Conservation (phyloP, 108 stramenopile species). For the Epithemia pelagica region DNA sequence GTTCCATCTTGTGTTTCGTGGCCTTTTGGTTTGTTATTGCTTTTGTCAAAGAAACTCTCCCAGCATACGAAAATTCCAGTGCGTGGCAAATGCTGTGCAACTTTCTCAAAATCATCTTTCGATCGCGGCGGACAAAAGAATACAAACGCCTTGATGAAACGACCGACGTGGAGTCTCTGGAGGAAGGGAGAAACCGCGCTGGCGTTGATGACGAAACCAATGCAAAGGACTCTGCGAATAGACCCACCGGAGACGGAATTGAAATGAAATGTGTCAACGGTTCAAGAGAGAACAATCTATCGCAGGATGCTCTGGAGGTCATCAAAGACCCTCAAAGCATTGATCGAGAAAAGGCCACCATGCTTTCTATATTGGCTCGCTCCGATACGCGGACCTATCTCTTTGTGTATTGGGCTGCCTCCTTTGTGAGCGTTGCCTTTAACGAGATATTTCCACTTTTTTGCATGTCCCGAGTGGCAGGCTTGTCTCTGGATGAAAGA, state of each 20-base stretch:
- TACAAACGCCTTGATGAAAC: background rate
- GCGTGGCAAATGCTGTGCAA: background rate
- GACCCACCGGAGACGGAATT: background rate
- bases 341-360: background rate
- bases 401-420: slow-evolving; percentile 41
- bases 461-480: slow-evolving; percentile 47
- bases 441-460: slow-evolving; percentile 64
- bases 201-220: background rate
- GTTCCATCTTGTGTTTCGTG: slow-evolving; percentile 29
- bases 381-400: background rate
- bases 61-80: slow-evolving; percentile 7
- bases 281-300: background rate
- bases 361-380: background rate
- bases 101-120: background rate
- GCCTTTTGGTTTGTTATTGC: slow-evolving; percentile 11
- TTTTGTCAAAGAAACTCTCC: slow-evolving; percentile 50
- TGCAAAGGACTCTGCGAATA: background rate
- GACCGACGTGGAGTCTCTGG: background rate
- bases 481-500: slow-evolving; percentile 47
- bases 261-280: background rate
- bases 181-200: too few relatives aligned
- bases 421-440: slow-evolving; percentile 34
- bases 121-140: background rate
- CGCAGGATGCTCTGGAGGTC: background rate
- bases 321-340: background rate